phyloP scores from a whole-genome alignment of 129 eudicot species.

The Rutidosis leptorrhynchoides region DNA sequence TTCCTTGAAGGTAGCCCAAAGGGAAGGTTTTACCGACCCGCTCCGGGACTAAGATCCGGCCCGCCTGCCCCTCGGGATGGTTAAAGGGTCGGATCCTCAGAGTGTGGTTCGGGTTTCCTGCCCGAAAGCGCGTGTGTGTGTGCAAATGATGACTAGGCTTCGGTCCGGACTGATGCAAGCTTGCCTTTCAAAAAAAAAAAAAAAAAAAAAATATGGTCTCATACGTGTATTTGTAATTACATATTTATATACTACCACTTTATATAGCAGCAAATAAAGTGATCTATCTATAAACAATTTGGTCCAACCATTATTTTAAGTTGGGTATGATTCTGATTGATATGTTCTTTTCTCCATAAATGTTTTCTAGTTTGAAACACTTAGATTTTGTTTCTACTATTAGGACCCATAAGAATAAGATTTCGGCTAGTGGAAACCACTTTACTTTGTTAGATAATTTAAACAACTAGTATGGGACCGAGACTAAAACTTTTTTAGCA shows the following conservation, averaged over 20 bases:
- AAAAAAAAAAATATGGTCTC: no score
- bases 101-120: no score
- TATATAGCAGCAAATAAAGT: neutral
- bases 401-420: constrained; percentile 19
- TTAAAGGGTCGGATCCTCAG: no score
- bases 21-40: no score
- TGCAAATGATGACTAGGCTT: no score
- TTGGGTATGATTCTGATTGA: constrained; percentile 16
- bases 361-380: constrained; percentile 6
- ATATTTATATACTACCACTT: neutral
- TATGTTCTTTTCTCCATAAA: constrained; percentile 17
- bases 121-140: no score
- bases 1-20: no score
- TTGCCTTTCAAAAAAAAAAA: no score
- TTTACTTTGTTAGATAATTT: constrained; percentile 29
- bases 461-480: constrained; percentile 20
- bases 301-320: constrained; percentile 12
- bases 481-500: constrained; percentile 24
- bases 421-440: constrained; percentile 30
- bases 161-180: no score
- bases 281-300: neutral
- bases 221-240: neutral
- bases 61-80: no score
- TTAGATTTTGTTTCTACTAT: constrained; percentile 8
- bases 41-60: no score